Evolutionary conservation across 768 basidiomycete species (phyloP).

Genomic region (Tricholoma furcatifolium): DNA sequence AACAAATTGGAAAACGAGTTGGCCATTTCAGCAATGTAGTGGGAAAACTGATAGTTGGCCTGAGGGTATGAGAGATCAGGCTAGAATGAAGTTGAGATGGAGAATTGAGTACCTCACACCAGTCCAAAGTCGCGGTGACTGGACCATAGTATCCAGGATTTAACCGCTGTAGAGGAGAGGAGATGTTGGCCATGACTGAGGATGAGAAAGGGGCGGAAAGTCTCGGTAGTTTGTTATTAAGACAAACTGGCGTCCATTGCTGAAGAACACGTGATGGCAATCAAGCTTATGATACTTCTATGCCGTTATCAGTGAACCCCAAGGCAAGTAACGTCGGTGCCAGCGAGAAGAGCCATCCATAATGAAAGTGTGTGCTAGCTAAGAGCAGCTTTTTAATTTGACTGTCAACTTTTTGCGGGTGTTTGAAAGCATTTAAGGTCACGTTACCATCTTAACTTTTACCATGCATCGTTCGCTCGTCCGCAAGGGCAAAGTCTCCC

Average conservation of each 20-base stretch:
- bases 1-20: conserved; percentile 75
- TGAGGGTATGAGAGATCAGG: conserved; percentile 24
- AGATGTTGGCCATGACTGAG: conserved; percentile 32
- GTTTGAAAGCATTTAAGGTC: neutral
- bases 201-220: neutral
- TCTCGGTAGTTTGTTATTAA: neutral
- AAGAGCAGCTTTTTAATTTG: too few species aligned
- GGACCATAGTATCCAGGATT: conserved; percentile 57
- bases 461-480: conserved; percentile 28
- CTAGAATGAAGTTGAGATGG: neutral
- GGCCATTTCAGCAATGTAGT: conserved; percentile 75
- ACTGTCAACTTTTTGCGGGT: too few species aligned
- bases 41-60: conserved; percentile 77
- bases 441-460: conserved; percentile 15
- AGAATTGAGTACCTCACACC: conserved; percentile 58
- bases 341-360: too few species aligned
- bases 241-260: neutral
- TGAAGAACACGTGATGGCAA: conserved; percentile 10
- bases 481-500: conserved; percentile 31
- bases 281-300: conserved; percentile 6
- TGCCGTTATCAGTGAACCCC: too few species aligned
- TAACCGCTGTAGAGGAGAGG: conserved; percentile 31
- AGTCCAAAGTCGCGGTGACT: conserved; percentile 69
- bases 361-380: too few species aligned
- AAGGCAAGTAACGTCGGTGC: too few species aligned